Conservation (phyloP, 495 filamentous ascomycete species). For the Penicillium odoratum region DNA sequence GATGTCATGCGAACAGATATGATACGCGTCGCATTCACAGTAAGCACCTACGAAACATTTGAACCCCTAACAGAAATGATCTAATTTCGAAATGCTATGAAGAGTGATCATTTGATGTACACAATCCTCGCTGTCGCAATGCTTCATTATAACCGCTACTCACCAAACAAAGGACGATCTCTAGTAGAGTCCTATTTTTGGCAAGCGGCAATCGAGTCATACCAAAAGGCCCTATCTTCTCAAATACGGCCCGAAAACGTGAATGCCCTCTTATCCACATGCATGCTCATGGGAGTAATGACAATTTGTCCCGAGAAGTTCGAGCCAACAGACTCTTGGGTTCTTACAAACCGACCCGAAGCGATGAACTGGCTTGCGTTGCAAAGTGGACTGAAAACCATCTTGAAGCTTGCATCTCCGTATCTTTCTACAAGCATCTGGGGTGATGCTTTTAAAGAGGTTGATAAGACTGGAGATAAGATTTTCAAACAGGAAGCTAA, state of each 20-base stretch:
- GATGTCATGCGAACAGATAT: conserved; percentile 40
- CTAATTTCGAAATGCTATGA: conserved; percentile 6
- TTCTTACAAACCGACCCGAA: conserved; percentile 32
- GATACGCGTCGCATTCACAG: conserved; percentile 40
- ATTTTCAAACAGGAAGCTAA: conserved; percentile 24
- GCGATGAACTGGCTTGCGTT: conserved; percentile 46
- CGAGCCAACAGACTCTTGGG: conserved; percentile 44
- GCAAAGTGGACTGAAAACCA: conserved; percentile 37
- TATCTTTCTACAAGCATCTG: conserved; percentile 39
- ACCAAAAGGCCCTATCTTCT: conserved; percentile 26
- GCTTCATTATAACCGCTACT: conserved; percentile 39
- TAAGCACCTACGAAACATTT: conserved; percentile 14
- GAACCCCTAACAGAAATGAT: background rate
- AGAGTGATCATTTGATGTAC: conserved; percentile 48
- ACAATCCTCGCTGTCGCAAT: conserved; percentile 41
- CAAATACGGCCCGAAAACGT: conserved; percentile 31
- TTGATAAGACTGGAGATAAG: conserved; percentile 20
- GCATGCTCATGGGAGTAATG: conserved; percentile 40
- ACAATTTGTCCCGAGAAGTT: conserved; percentile 38
- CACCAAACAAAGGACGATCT: conserved; percentile 25
- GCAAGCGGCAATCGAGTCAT: no score
- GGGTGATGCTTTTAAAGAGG: conserved; percentile 28
- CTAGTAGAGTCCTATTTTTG: conserved; percentile 43
- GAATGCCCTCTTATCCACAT: conserved; percentile 41
- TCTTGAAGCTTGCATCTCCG: conserved; percentile 31